Evolutionary conservation across 306 rosid species (phyloP).

Genomic region (Quercus wislizeni): DNA sequence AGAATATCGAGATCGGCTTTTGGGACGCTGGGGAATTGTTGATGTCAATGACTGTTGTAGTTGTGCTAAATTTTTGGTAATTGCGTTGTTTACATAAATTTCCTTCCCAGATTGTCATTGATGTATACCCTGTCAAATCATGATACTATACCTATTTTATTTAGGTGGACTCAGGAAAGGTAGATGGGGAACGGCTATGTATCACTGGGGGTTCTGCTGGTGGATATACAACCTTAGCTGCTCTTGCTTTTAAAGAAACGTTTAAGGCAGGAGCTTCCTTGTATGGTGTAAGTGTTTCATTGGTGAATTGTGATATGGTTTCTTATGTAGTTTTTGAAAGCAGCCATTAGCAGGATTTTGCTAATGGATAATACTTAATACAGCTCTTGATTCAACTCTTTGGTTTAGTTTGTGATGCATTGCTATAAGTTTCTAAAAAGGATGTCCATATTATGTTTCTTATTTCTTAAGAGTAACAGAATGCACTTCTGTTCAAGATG

Average conservation of each 20-base stretch:
- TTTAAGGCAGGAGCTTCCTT: slow-evolving; percentile 94
- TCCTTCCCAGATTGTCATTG: slow-evolving; percentile 8
- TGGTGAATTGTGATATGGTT: neutral
- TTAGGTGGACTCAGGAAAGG: slow-evolving; percentile 82
- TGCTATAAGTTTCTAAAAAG: neutral
- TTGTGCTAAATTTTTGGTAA: slow-evolving; percentile 88
- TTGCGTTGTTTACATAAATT: slow-evolving; percentile 5
- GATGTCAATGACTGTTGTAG: slow-evolving; percentile 96
- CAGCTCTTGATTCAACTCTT: neutral
- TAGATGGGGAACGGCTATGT: slow-evolving; percentile 71
- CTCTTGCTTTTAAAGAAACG: slow-evolving; percentile 72
- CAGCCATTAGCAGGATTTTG: neutral
- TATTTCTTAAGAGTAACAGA: neutral
- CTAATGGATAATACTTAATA: neutral
- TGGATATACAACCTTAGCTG: slow-evolving; percentile 96
- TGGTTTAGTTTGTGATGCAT: neutral
- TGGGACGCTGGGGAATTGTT: slow-evolving; percentile 90
- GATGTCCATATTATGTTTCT: neutral
- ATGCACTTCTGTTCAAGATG: neutral
- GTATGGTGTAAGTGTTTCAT: slow-evolving; percentile 68
- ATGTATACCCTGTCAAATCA: slow-evolving; percentile 8
- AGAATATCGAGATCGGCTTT: slow-evolving; percentile 84
- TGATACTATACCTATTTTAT: slow-evolving; percentile 11
- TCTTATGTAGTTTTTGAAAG: neutral
- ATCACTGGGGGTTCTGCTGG: slow-evolving; percentile 96